A percentile compares a stretch with the other conserved stretches of the same genome.
phyloP scores from a whole-genome alignment of 371 early-diverging fungal species.

The Mortierella sp. region DNA sequence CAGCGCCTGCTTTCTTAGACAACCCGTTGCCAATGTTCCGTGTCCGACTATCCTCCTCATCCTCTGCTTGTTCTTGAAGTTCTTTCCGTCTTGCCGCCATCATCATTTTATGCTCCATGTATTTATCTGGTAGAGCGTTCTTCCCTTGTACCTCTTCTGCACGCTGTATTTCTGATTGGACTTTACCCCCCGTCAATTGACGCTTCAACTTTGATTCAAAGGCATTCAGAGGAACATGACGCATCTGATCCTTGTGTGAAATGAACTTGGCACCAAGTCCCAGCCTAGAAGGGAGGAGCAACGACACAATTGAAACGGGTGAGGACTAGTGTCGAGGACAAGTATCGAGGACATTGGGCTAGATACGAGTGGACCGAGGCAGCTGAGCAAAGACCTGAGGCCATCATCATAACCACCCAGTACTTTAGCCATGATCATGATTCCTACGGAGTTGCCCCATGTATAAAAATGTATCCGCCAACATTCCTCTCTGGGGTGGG shows the following conservation, averaged over 20 bases:
- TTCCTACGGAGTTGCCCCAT: too few species aligned
- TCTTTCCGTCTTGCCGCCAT: conserved; percentile 49
- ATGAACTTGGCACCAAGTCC: conserved; percentile 70
- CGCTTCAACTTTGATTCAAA: conserved; percentile 53
- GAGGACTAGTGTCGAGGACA: too few species aligned
- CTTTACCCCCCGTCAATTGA: conserved; percentile 49
- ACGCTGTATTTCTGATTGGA: conserved; percentile 55
- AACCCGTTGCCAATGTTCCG: conserved; percentile 27
- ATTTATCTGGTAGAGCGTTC: conserved; percentile 55
- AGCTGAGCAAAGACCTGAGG: too few species aligned
- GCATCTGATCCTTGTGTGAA: conserved; percentile 66
- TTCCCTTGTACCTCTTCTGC: conserved; percentile 63
- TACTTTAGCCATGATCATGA: too few species aligned
- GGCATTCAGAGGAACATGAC: conserved; percentile 54
- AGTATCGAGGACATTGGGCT: too few species aligned
- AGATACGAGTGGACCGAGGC: too few species aligned
- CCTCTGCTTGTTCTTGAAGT: conserved; percentile 41
- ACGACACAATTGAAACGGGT: not conserved
- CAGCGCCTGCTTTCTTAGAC: not conserved
- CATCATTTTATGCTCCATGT: conserved; percentile 46
- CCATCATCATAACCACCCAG: too few species aligned
- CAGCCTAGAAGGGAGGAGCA: conserved; percentile 48
- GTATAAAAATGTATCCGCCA: too few species aligned
- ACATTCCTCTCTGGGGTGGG: too few species aligned
- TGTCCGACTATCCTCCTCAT: conserved; percentile 62